These are phyloP conservation scores for Trametes meyenii DNA, from an alignment of 768 basidiomycete genomes.

Conservation along the genomic window DNA sequence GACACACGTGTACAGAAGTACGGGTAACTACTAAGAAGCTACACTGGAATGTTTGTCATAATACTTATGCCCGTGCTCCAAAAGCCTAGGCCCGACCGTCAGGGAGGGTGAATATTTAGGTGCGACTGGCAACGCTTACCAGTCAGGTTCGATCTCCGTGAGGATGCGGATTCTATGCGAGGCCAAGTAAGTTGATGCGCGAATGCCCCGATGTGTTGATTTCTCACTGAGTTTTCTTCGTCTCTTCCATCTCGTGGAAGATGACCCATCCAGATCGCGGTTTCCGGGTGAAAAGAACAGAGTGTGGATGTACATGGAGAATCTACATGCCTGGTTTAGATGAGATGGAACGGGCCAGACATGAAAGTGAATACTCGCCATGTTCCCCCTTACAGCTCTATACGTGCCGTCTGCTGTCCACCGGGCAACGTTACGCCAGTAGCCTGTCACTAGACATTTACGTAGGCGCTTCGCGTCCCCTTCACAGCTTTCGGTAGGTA, in stretches of 20 bases:
- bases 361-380: constrained; percentile 48
- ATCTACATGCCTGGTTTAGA: constrained; percentile 46
- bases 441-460: constrained; percentile 89
- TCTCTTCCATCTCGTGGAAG: constrained; percentile 96
- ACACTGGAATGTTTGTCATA: constrained; percentile 36
- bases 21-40: constrained; percentile 7
- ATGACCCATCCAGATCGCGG: constrained; percentile 92
- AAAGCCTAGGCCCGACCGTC: constrained; percentile 40
- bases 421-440: constrained; percentile 91
- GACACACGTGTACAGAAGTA: no score
- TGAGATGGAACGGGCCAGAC: background rate
- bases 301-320: constrained; percentile 90
- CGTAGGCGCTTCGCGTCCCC: constrained; percentile 83
- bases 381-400: constrained; percentile 82
- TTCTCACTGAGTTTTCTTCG: constrained; percentile 87
- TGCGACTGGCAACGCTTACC: constrained; percentile 47
- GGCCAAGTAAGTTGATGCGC: no score
- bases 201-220: background rate
- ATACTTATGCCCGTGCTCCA: constrained; percentile 54
- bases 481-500: constrained; percentile 84
- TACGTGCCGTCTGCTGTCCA: constrained; percentile 95
- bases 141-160: constrained; percentile 95
- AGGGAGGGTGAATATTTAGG: background rate
- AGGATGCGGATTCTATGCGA: constrained; percentile 90
- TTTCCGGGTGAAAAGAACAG: constrained; percentile 91